Conservation (phyloP, 2,329 filamentous ascomycete species). For the Teratosphaeria pseudoeucalypti region DNA sequence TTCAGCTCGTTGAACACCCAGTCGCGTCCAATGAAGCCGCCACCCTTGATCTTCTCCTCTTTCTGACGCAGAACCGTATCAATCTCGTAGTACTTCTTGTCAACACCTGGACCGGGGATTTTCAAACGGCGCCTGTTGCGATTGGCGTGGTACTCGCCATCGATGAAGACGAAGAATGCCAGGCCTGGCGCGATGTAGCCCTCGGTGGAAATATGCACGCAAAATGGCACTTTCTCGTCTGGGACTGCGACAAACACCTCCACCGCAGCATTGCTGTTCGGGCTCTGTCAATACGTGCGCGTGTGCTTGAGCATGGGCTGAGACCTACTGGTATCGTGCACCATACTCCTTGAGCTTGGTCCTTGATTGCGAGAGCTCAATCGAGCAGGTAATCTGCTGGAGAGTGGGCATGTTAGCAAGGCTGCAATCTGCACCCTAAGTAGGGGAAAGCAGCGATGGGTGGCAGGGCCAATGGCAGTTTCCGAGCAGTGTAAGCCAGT, state of each 20-base stretch:
- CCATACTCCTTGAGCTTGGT: conserved; percentile 39
- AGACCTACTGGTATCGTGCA: conserved; percentile 29
- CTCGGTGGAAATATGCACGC: conserved; percentile 37
- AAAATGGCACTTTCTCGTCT: conserved; percentile 35
- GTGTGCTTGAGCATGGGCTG: background rate
- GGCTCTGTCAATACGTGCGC: background rate
- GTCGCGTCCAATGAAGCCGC: conserved; percentile 39
- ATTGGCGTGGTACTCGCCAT: conserved; percentile 49
- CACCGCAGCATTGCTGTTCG: conserved; percentile 38
- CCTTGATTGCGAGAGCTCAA: conserved; percentile 38
- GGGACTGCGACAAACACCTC: conserved; percentile 44
- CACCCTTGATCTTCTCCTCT: conserved; percentile 37
- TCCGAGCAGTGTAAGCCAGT: background rate
- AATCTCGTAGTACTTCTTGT: conserved; percentile 28
- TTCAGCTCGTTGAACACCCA: conserved; percentile 45
- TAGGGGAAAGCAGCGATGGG: background rate
- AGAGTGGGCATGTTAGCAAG: conserved; percentile 39
- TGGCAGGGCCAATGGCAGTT: background rate
- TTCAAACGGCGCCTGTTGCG: conserved; percentile 39
- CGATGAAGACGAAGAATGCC: conserved; percentile 47
- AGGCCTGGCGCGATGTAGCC: conserved; percentile 45
- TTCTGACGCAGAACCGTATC: conserved; percentile 45
- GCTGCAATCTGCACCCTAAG: background rate
- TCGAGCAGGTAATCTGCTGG: conserved; percentile 42
- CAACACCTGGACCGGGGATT: conserved; percentile 18